phyloP scores from a whole-genome alignment of 2,329 filamentous ascomycete genomes.

The Botrytis paeoniae region DNA sequence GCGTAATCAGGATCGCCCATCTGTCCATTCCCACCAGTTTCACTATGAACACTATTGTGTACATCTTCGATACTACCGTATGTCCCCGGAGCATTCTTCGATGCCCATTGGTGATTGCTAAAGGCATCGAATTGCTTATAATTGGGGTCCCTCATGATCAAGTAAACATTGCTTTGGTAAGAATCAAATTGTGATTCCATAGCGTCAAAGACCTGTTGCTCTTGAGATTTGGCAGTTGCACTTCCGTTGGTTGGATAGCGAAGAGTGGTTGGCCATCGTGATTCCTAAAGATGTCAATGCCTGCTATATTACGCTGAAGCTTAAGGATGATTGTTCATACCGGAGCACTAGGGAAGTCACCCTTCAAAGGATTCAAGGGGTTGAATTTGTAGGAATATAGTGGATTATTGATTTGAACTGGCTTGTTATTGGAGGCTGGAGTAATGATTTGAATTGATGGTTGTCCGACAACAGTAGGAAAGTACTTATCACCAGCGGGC shows the following conservation, averaged over 20 bases:
- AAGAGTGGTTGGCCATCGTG: slow-evolving; percentile 29
- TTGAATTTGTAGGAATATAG: slow-evolving; percentile 59
- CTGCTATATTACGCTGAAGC: not conserved
- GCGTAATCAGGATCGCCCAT: slow-evolving; percentile 70
- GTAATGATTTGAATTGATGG: slow-evolving; percentile 27
- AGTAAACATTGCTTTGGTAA: slow-evolving; percentile 29
- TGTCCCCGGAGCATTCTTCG: slow-evolving; percentile 23
- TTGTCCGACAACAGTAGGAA: slow-evolving; percentile 39
- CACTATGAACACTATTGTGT: slow-evolving; percentile 60
- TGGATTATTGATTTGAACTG: slow-evolving; percentile 61
- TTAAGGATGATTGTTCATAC: slow-evolving; percentile 13
- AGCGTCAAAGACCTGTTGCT: slow-evolving; percentile 26
- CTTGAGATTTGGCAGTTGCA: slow-evolving; percentile 26
- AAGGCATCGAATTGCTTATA: slow-evolving; percentile 67
- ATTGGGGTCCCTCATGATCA: slow-evolving; percentile 43
- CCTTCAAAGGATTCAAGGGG: slow-evolving; percentile 46
- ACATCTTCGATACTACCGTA: slow-evolving; percentile 51
- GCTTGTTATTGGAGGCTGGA: slow-evolving; percentile 42
- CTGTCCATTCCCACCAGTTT: slow-evolving; percentile 56
- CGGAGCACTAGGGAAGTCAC: slow-evolving; percentile 24
- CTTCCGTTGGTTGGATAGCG: slow-evolving; percentile 29
- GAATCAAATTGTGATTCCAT: slow-evolving; percentile 28
- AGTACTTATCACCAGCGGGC: slow-evolving; percentile 38
- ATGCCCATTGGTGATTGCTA: slow-evolving; percentile 64
- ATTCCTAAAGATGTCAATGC: slow-evolving; percentile 19